Evolutionary conservation across 2,329 filamentous ascomycete genomes (phyloP), one percentile per base, ranked within the genome.

Genomic region (Grosmannia clavigera): DNA sequence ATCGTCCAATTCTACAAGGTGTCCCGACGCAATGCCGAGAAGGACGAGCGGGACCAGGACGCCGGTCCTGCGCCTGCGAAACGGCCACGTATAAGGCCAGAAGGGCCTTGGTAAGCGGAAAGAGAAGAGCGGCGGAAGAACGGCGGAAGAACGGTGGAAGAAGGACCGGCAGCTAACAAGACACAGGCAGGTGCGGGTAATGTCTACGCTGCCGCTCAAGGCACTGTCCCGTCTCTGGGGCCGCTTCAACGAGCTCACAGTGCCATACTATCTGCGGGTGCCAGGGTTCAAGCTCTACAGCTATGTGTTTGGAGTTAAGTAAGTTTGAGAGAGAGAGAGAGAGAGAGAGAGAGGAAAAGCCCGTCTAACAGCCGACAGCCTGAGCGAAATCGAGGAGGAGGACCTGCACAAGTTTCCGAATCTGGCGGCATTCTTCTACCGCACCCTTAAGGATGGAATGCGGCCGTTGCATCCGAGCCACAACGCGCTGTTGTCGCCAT

Each of bases 371-470:
- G n/a, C 19, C 40, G 43, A 46, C 68, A 88, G 86, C 71, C 81
- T 99, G 61, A 82, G 86, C 61, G 94, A 99, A 75, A 85, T 96
- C 22, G 83, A 85, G 38, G 92, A 99, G 70, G 83, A 86, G 22
- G 94, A 99, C 68, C 83, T 99, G 25, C 91, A 89, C 70, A 82
- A 82, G 55, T 99, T 94, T 71, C 89, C 91, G 25, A 99, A 99
- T 70, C 83, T 99, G 50, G 90, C 92, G 6, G 84, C 92, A 61
- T 99, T 99, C 79, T 99, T 99, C 78, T 99, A 97, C 73, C 90
- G 94, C 63, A 90, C 86, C 1, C 79, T 99, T 62, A 97, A 96
- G 72, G 90, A 92, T 6, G 92, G 92, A 40, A 84, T 81, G 14
- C 86, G 94, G 31, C 92, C 92, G 1, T 78, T 99, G 16, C 90